Evolutionary conservation across 148 eudicot genomes (phyloP), one percentile per base, ranked within the genome.

Genomic region (Bassia scoparia): DNA sequence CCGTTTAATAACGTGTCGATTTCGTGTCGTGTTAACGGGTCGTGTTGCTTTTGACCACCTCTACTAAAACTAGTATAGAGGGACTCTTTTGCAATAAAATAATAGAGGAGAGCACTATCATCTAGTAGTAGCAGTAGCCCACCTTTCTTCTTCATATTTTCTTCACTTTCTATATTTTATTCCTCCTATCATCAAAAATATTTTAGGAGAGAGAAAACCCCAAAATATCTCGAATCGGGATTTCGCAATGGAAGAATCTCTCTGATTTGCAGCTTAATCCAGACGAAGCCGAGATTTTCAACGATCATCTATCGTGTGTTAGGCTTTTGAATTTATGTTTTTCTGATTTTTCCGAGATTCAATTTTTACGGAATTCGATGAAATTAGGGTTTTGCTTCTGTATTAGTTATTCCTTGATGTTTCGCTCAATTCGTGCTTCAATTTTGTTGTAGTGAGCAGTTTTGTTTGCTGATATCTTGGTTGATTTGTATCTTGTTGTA

Each of bases 401-500:
- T 76, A 78, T 65, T 73, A 64, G 71, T 65, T 66, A 3, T 53
- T 35, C 17, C 69, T 41, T 69, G 26, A 64, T 49, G 30, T 67
- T 63, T 75, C 6, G 26, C 54, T 23, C 41, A n/a, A 72, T 76
- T 53, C 61, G 7, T 59, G 54, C 43, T 72, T 48, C 23, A 16
- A 64, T 41, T 76, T 61, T 41, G 68, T 53, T 31, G 68, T 53
- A 61, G 65, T 66, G n/a, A 68, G 74, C 29, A 21, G 48, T 66
- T 56, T 69, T 17, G 31, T 69, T 64, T 53, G 60, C 15, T 52
- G 49, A 13, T 74, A 70, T 34, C 29, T 76, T 46, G 67, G 21
- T 49, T 50, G 50, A 68, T 60, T n/a, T 80, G 80, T 80, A 80
- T 80, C 52, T 46, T 76, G 74, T 55, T 76, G 77, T 80, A 76